A percentile compares a stretch with the other conserved stretches of the same genome.
These are phyloP conservation scores for Arthrobotrys musiformis DNA, from an alignment of 2,329 filamentous ascomycete species.

Conservation along the genomic window DNA sequence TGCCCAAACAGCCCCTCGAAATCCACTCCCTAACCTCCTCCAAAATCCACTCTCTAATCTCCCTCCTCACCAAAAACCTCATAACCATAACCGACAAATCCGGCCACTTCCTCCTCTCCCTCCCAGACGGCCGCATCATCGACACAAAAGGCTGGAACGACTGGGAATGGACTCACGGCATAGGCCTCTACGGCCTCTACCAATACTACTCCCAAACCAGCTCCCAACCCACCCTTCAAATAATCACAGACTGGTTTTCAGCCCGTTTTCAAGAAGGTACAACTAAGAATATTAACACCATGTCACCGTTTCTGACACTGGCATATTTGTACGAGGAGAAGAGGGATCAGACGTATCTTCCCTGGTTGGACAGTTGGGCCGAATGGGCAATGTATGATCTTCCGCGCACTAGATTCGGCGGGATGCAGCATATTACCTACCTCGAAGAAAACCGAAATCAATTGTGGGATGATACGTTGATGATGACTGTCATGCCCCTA, in stretches of 20 bases:
- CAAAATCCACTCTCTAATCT: conserved; percentile 69
- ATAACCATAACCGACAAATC: conserved; percentile 81
- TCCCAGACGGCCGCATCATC: conserved; percentile 79
- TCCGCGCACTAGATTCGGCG: conserved; percentile 75
- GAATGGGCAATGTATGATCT: conserved; percentile 85
- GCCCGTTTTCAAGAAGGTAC: conserved; percentile 76
- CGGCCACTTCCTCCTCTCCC: conserved; percentile 76
- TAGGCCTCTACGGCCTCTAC: conserved; percentile 83
- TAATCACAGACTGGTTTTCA: conserved; percentile 79
- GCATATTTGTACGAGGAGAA: conserved; percentile 82
- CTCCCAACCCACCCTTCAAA: conserved; percentile 70
- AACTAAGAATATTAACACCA: conserved; percentile 82
- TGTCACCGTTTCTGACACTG: conserved; percentile 80
- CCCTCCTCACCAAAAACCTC: conserved; percentile 76
- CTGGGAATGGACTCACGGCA: conserved; percentile 85
- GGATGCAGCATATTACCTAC: conserved; percentile 61
- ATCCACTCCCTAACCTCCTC: conserved; percentile 61
- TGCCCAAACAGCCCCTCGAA: conserved; percentile 62
- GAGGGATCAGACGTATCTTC: conserved; percentile 74
- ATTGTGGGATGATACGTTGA: conserved; percentile 85
- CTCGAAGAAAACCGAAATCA: conserved; percentile 76
- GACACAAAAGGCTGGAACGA: conserved; percentile 86
- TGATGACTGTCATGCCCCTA: conserved; percentile 86
- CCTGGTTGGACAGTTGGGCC: conserved; percentile 83
- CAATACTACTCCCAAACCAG: conserved; percentile 81